These are phyloP conservation scores for Ballota nigra DNA, from an alignment of 257 asterid genomes.

Conservation along the genomic window DNA sequence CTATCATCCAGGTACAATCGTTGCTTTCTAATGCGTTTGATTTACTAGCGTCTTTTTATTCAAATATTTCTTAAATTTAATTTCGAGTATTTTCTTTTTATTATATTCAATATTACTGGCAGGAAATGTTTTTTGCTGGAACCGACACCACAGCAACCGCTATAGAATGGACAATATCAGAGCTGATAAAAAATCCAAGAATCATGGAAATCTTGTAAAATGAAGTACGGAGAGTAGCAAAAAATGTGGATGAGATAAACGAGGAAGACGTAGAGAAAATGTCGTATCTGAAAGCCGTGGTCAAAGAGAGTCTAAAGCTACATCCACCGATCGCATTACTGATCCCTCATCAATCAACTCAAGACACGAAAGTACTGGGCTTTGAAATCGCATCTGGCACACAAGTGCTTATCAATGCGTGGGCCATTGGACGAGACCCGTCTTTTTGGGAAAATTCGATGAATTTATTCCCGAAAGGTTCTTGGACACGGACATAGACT, in stretches of 20 bases:
- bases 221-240: constrained; percentile 30
- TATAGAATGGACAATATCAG: constrained; percentile 45
- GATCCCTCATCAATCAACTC: constrained; percentile 37
- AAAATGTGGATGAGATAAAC: constrained; percentile 22
- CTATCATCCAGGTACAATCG: constrained; percentile 34
- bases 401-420: constrained; percentile 36
- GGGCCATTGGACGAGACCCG: constrained; percentile 50
- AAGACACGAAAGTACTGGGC: constrained; percentile 36
- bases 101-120: neutral
- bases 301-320: constrained; percentile 22
- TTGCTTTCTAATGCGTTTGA: too few relatives aligned
- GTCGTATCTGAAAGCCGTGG: constrained; percentile 36
- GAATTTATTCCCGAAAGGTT: constrained; percentile 53
- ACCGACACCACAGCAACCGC: constrained; percentile 38
- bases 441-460: constrained; percentile 40
- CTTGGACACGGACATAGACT: constrained; percentile 27
- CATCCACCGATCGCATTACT: constrained; percentile 43
- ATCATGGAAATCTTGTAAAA: constrained; percentile 24
- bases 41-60: too few relatives aligned
- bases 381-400: constrained; percentile 36
- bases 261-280: constrained; percentile 40
- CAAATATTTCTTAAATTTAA: too few relatives aligned
- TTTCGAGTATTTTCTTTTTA: too few relatives aligned
- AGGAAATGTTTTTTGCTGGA: constrained; percentile 58
- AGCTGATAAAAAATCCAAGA: constrained; percentile 42